These are phyloP conservation scores for Fusarium beomiforme DNA, from an alignment of 2,329 filamentous ascomycete genomes.

Conservation along the genomic window DNA sequence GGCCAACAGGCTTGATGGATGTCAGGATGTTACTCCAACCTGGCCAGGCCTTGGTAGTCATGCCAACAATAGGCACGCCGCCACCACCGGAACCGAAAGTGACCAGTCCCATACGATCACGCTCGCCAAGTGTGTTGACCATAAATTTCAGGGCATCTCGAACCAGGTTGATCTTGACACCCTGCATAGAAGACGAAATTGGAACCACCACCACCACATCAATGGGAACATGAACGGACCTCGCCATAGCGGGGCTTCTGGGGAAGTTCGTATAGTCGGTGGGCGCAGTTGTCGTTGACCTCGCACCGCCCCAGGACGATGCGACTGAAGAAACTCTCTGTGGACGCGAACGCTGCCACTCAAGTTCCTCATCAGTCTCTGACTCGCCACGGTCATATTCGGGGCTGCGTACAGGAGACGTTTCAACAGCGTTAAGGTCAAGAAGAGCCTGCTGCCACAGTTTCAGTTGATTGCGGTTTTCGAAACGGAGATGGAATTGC, in stretches of 20 bases:
- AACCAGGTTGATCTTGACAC: conserved; percentile 96
- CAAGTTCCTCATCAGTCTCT: conserved; percentile 84
- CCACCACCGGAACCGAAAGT: conserved; percentile 96
- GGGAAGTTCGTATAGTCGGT: conserved; percentile 88
- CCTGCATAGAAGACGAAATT: conserved; percentile 98
- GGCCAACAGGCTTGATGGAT: conserved; percentile 91
- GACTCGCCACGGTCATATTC: conserved; percentile 85
- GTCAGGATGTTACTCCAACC: conserved; percentile 89
- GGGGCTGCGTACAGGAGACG: conserved; percentile 70
- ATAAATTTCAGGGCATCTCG: conserved; percentile 93
- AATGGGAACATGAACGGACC: conserved; percentile 84
- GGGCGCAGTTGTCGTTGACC: conserved; percentile 86
- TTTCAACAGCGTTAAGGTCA: conserved; percentile 80
- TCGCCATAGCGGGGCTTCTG: conserved; percentile 53
- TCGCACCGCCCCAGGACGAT: conserved; percentile 82
- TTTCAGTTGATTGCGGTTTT: conserved; percentile 84
- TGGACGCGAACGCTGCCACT: conserved; percentile 73
- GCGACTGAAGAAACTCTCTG: conserved; percentile 84
- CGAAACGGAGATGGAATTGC: conserved; percentile 92
- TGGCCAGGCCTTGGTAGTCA: conserved; percentile 94
- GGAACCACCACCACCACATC: conserved; percentile 97
- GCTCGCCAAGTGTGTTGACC: conserved; percentile 86
- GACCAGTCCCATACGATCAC: conserved; percentile 95
- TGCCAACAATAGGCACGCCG: conserved; percentile 94
- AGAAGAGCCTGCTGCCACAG: conserved; percentile 88